Base-by-base conservation (phyloP, 2,329 filamentous ascomycete species). In the Ramularia collo-cygni region DNA sequence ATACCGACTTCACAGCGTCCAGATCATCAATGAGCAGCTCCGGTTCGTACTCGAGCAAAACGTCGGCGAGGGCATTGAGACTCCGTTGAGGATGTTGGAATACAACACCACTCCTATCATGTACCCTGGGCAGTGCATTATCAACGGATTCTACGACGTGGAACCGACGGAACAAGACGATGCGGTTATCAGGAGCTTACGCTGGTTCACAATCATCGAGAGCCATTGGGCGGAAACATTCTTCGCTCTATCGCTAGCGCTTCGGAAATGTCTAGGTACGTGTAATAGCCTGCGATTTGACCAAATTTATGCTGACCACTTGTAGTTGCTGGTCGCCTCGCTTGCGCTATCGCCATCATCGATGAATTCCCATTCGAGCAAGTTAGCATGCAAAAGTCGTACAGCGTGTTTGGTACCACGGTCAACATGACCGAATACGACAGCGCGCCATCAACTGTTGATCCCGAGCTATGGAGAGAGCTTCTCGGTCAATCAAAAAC, bases 191-290 rank as follows among this genome's bases (percentile, higher is more conserved):
- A 76, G 83, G 41, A 80, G 84, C 27, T 66, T 95, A 43, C 85
- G 93, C 57, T 96, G 90, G 89, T 81, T 90, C 59, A 67, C 85
- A 42, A 73, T 85, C 40, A 75, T 90, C 7, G 77, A 83, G 35
- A 81, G 76, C 9, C 74, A 84, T 39, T 89, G 83, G 81, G 69
- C 74, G 12, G 72, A 81, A 42, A 79, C 85, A 15, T 85, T 90
- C 53, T 64, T 69, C 13, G 71, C 79, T 40, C 79, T 86, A 29
- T 76, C 77, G 19, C 74, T 79, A 52, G 75, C 89, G n/a, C 86
- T 95, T 65, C 84, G 84, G 56, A 80, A 81, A 45, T 88, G 95
- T 56, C 72, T 94, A 33, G 75, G 87, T 93, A 76, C 71, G 86
- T 75, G 33, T 37, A 12, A 29, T 13, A 28, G 12, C 39, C 34